A percentile compares a stretch with the other conserved stretches of the same genome.
Conservation (phyloP, 2,329 filamentous ascomycete species). For the Plenodomus tracheiphilus region DNA sequence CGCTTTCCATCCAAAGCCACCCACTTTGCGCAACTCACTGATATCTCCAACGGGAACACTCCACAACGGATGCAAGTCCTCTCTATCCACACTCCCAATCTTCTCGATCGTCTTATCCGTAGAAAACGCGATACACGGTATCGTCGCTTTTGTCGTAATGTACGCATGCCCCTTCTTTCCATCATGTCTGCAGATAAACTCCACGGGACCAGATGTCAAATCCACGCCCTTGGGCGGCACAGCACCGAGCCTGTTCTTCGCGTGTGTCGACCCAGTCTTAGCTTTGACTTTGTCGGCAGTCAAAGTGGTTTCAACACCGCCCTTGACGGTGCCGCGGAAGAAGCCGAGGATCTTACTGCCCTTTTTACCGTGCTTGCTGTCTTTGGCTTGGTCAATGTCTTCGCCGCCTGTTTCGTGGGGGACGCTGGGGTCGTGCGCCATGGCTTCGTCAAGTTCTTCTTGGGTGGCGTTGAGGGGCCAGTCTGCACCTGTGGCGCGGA, state of each 20-base stretch:
- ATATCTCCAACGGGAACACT: constrained; percentile 72
- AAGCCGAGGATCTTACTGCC: constrained; percentile 61
- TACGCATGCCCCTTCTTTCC: constrained; percentile 75
- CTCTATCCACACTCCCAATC: constrained; percentile 52
- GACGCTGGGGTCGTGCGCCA: constrained; percentile 49
- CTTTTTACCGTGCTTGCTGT: constrained; percentile 52
- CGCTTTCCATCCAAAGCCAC: constrained; percentile 82
- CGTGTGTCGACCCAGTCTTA: constrained; percentile 61
- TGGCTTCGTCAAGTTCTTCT: constrained; percentile 68
- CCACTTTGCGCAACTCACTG: constrained; percentile 74
- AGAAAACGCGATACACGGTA: constrained; percentile 69
- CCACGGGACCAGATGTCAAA: constrained; percentile 66
- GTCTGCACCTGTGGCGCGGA: constrained; percentile 57
- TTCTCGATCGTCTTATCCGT: constrained; percentile 55
- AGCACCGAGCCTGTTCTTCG: constrained; percentile 72
- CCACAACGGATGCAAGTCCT: constrained; percentile 65
- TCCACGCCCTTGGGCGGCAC: constrained; percentile 56
- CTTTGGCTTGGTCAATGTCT: constrained; percentile 56
- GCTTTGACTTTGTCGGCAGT: constrained; percentile 73
- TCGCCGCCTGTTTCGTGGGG: constrained; percentile 56
- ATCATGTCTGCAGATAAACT: constrained; percentile 72
- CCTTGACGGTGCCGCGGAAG: constrained; percentile 71
- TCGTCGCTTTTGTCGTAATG: constrained; percentile 67
- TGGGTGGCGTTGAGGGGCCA: constrained; percentile 63
- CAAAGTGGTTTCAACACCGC: constrained; percentile 71